Conservation (phyloP, 129 eudicot genomes). For the Solidago caesia region DNA sequence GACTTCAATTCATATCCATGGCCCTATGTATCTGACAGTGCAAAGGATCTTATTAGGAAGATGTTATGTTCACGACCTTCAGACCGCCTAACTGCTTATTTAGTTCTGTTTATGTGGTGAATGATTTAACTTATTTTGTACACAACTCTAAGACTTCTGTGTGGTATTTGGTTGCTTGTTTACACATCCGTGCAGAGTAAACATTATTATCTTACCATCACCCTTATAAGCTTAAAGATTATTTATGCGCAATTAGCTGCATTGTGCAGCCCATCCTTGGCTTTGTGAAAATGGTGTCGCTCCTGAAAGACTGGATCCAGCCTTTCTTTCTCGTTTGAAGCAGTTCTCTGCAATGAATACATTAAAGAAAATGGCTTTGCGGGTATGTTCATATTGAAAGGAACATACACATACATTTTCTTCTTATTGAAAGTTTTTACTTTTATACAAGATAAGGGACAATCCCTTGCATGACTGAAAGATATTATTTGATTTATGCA, state of each 20-base stretch:
- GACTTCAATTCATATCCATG: slow-evolving; percentile 97
- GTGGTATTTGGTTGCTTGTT: too few species aligned
- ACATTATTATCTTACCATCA: too few species aligned
- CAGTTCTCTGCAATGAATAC: slow-evolving; percentile 98
- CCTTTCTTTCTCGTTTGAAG: slow-evolving; percentile 97
- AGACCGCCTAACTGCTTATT: slow-evolving; percentile 90
- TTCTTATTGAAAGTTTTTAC: not conserved
- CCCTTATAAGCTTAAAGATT: too few species aligned
- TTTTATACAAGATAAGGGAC: not conserved
- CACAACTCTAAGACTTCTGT: too few species aligned
- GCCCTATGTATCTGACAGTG: slow-evolving; percentile 92
- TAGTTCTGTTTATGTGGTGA: slow-evolving; percentile 76
- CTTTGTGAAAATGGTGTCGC: slow-evolving; percentile 97
- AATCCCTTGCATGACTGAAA: not conserved
- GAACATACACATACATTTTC: not conserved
- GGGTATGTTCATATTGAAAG: slow-evolving; percentile 51
- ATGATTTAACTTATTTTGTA: not conserved
- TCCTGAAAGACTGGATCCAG: slow-evolving; percentile 89
- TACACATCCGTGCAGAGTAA: too few species aligned
- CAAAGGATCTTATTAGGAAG: slow-evolving; percentile 82
- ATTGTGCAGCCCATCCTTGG: slow-evolving; percentile 95
- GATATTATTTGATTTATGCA: slow-evolving; percentile 12
- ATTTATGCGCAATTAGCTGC: not conserved
- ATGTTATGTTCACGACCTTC: slow-evolving; percentile 85
- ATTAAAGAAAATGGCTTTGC: slow-evolving; percentile 97